Conservation (phyloP, 306 rosid genomes). For the Malus asiatica region DNA sequence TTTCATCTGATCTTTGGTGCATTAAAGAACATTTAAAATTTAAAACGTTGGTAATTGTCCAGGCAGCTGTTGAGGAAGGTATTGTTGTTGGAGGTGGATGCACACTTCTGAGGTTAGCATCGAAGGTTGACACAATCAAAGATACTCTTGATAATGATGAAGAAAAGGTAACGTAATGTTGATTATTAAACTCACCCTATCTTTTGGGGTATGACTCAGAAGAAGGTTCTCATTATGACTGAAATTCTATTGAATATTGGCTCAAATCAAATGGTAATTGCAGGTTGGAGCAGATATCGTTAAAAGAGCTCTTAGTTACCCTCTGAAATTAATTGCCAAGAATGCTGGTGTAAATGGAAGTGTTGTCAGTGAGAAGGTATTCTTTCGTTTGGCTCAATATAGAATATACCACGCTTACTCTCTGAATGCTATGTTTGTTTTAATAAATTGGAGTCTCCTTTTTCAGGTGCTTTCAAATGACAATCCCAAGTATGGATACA, state of each 20-base stretch:
- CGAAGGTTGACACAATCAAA: constrained; percentile 88
- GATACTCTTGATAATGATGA: constrained; percentile 76
- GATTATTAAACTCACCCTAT: neutral
- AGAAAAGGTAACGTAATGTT: constrained; percentile 56
- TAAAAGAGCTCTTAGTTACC: constrained; percentile 88
- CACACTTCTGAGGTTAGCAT: constrained; percentile 84
- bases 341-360: constrained; percentile 99
- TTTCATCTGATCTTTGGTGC: neutral
- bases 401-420: neutral
- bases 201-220: neutral
- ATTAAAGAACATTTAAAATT: neutral
- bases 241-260: neutral
- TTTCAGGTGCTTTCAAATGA: constrained; percentile 76
- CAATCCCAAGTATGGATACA: constrained; percentile 66
- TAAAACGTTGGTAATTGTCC: neutral
- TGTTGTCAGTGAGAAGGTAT: constrained; percentile 97
- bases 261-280: constrained; percentile 2
- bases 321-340: constrained; percentile 89
- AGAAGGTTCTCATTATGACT: neutral
- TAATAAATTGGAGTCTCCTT: neutral
- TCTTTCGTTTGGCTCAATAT: neutral
- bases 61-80: constrained; percentile 99
- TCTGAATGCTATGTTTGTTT: neutral
- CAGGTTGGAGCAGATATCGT: constrained; percentile 99
- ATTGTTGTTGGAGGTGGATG: constrained; percentile 99